These are phyloP conservation scores for Aspergillus sclerotialis DNA, from an alignment of 2,329 filamentous ascomycete genomes.

Conservation along the genomic window DNA sequence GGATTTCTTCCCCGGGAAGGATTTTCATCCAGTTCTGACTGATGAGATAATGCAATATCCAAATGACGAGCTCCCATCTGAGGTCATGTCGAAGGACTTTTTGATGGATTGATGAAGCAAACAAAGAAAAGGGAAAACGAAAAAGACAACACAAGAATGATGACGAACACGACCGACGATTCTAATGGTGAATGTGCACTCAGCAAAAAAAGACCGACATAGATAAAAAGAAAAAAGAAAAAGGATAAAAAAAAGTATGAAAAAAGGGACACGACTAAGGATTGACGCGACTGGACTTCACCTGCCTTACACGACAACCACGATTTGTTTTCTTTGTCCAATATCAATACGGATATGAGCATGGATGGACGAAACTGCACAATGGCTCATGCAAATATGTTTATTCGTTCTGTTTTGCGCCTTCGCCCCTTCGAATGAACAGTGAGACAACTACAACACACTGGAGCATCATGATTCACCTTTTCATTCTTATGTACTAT, in stretches of 20 bases:
- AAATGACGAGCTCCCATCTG: constrained; percentile 23
- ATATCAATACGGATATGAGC: too few relatives aligned
- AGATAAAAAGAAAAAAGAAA: too few relatives aligned
- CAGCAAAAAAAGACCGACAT: too few relatives aligned
- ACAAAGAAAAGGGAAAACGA: constrained; percentile 1
- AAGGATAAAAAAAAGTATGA: too few relatives aligned
- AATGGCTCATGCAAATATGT: too few relatives aligned
- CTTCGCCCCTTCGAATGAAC: too few relatives aligned
- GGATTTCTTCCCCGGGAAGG: constrained; percentile 27
- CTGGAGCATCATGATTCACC: too few relatives aligned
- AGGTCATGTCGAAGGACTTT: constrained; percentile 17
- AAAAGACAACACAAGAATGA: not conserved
- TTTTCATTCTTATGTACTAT: too few relatives aligned
- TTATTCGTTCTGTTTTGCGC: too few relatives aligned
- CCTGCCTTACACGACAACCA: not conserved
- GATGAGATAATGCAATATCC: constrained; percentile 33
- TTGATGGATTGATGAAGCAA: constrained; percentile 12
- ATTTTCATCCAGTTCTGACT: constrained; percentile 16
- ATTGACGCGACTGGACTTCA: not conserved
- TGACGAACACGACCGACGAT: constrained; percentile 9
- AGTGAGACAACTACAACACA: too few relatives aligned
- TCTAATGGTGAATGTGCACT: constrained; percentile 11
- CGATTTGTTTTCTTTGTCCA: too few relatives aligned
- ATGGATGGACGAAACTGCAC: too few relatives aligned
- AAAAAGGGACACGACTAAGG: not conserved